These are phyloP conservation scores for Aspergillus novoparasiticus DNA, from an alignment of 2,329 filamentous ascomycete genomes.

Conservation along the genomic window DNA sequence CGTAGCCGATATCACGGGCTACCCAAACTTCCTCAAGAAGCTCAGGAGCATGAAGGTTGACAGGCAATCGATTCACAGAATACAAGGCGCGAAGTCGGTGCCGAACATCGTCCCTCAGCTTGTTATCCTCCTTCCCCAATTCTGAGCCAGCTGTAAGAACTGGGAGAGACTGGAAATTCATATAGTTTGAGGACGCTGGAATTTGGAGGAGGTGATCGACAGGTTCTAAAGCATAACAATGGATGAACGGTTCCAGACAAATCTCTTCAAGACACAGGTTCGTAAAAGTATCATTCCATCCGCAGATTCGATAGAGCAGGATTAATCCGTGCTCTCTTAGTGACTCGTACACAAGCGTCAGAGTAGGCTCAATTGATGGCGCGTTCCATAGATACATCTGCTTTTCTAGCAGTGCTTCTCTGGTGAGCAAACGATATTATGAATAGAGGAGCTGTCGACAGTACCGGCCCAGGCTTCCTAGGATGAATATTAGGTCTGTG, in stretches of 20 bases:
- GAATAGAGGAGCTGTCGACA: slow-evolving; percentile 10
- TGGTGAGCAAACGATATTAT: background rate
- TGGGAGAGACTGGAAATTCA: slow-evolving; percentile 17
- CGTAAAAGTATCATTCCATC: background rate
- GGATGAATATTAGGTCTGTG: slow-evolving; percentile 9
- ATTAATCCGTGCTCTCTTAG: slow-evolving; percentile 16
- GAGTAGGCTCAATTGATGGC: background rate
- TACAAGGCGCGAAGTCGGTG: slow-evolving; percentile 13
- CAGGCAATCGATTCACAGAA: slow-evolving; percentile 16
- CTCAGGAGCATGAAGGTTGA: slow-evolving; percentile 7
- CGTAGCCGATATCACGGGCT: background rate
- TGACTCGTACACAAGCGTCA: slow-evolving; percentile 13
- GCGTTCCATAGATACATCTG: slow-evolving; percentile 4
- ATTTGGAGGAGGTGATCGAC: slow-evolving; percentile 12
- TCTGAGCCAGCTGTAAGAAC: slow-evolving; percentile 16
- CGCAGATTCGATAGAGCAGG: slow-evolving; percentile 12
- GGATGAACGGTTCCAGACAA: slow-evolving; percentile 11
- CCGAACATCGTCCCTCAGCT: slow-evolving; percentile 8
- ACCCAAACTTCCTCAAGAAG: slow-evolving; percentile 13
- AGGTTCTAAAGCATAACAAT: slow-evolving; percentile 12
- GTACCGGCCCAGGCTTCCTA: slow-evolving; percentile 16
- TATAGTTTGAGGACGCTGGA: slow-evolving; percentile 4
- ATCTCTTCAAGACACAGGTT: slow-evolving; percentile 3
- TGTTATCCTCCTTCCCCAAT: background rate
- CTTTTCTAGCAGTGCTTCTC: slow-evolving; percentile 9